Percentiles rank a stretch among this genome's conserved stretches.
Conservation (phyloP, 441 rosid species). For the Adansonia rubrostipa region DNA sequence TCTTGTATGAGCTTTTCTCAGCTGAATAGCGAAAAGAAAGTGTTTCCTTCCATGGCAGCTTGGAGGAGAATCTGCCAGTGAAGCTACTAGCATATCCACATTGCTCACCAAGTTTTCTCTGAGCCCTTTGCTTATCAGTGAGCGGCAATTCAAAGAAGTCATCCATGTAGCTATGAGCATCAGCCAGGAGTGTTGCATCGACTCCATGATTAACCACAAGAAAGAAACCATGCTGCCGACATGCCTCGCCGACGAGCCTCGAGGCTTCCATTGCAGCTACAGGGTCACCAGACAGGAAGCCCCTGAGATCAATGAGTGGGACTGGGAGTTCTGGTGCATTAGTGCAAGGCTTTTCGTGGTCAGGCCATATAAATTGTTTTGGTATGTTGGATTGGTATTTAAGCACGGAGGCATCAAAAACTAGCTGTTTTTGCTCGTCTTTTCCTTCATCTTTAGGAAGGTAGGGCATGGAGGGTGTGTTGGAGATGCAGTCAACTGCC, state of each 20-base stretch:
- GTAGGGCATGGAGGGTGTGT: conserved; percentile 29
- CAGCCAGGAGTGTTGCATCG: conserved; percentile 52
- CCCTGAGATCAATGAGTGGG: conserved; percentile 69
- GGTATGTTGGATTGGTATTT: conserved; percentile 60
- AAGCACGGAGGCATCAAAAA: conserved; percentile 73
- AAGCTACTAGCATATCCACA: conserved; percentile 98
- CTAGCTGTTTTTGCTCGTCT: conserved; percentile 37
- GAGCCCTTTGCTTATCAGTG: conserved; percentile 65
- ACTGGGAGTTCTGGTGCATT: conserved; percentile 66
- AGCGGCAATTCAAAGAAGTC: conserved; percentile 80
- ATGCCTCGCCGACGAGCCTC: conserved; percentile 68
- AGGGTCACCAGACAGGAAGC: conserved; percentile 62
- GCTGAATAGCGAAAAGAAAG: conserved; percentile 76
- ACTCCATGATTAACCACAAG: conserved; percentile 89
- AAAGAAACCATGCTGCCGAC: conserved; percentile 86
- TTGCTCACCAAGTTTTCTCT: conserved; percentile 76
- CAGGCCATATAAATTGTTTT: conserved; percentile 88
- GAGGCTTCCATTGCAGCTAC: conserved; percentile 60
- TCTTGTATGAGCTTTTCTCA: conserved; percentile 41
- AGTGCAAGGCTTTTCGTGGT: conserved; percentile 63
- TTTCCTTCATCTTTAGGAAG: conserved; percentile 26
- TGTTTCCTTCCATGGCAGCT: conserved; percentile 98
- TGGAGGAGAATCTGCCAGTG: conserved; percentile 86
- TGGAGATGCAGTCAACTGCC: conserved; percentile 54
- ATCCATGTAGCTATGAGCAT: conserved; percentile 69